Conservation (phyloP, 805 yeast genomes). For the Limtongozyma cylindracea region DNA sequence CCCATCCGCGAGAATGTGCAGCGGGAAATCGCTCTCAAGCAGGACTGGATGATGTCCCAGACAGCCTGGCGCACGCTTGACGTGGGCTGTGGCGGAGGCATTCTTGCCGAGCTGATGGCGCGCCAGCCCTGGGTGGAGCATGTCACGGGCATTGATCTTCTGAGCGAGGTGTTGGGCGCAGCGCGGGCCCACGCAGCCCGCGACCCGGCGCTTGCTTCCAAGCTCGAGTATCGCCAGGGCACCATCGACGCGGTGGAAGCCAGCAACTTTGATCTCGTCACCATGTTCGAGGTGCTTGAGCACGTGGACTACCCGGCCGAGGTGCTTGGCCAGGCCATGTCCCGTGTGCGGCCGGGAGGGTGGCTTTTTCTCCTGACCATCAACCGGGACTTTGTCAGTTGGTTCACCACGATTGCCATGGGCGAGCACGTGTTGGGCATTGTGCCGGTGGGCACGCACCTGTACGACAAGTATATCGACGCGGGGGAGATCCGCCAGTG, state of each 20-base stretch:
- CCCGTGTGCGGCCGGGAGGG: constrained; percentile 56
- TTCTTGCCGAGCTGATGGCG: constrained; percentile 68
- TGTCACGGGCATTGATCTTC: constrained; percentile 71
- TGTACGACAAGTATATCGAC: constrained; percentile 65
- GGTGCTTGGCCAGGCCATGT: constrained; percentile 42
- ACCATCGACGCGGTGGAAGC: constrained; percentile 34
- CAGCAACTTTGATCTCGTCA: constrained; percentile 45
- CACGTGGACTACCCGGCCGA: constrained; percentile 75
- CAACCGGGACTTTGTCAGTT: constrained; percentile 65
- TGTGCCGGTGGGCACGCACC: constrained; percentile 88
- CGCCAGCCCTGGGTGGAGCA: constrained; percentile 32
- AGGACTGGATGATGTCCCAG: no score
- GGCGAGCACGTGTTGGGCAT: constrained; percentile 62
- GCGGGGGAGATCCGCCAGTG: constrained; percentile 45
- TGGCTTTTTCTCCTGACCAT: constrained; percentile 76
- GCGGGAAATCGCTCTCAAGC: constrained; percentile 13
- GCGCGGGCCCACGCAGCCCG: constrained; percentile 41
- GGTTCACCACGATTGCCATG: constrained; percentile 80
- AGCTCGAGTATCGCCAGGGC: constrained; percentile 30
- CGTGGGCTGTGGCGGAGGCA: constrained; percentile 98
- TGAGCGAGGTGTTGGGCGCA: constrained; percentile 57
- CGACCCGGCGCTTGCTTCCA: constrained; percentile 37
- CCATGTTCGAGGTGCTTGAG: constrained; percentile 87
- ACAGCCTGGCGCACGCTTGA: no score
- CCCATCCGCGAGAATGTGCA: constrained; percentile 28